Percentiles rank a stretch among this genome's conserved stretches.
Conservation (phyloP, 805 yeast species). For the Pichia membranifaciens region DNA sequence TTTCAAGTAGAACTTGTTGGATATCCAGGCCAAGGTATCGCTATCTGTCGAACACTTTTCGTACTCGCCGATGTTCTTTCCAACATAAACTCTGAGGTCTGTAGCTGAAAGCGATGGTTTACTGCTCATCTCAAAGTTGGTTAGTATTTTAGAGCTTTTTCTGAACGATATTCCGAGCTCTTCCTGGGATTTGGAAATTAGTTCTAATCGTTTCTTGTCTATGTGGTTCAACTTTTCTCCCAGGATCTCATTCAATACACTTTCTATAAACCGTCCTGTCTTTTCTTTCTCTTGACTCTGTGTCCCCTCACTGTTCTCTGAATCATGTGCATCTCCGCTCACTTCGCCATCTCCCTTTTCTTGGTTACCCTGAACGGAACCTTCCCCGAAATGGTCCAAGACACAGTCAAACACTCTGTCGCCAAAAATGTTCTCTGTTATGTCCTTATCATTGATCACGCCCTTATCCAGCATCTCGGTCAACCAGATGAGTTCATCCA, state of each 20-base stretch:
- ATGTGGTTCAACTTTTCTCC: not conserved
- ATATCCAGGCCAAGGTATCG: slow-evolving; percentile 13
- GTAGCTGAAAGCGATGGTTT: not conserved
- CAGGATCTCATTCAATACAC: slow-evolving; percentile 2
- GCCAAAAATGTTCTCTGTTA: slow-evolving; percentile 16
- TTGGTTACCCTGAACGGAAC: slow-evolving; percentile 5
- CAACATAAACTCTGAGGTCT: slow-evolving; percentile 11
- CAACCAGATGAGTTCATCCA: slow-evolving; percentile 23
- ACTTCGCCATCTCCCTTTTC: not conserved
- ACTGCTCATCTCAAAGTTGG: slow-evolving; percentile 22
- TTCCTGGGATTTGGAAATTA: slow-evolving; percentile 20
- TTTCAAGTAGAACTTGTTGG: slow-evolving; percentile 28
- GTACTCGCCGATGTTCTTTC: slow-evolving; percentile 12
- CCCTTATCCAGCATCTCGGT: slow-evolving; percentile 3
- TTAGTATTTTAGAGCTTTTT: slow-evolving; percentile 22
- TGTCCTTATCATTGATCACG: slow-evolving; percentile 10
- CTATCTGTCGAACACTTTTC: slow-evolving; percentile 10
- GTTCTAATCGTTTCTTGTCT: slow-evolving; percentile 6
- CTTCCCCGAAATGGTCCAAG: not conserved
- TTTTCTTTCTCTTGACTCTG: not conserved
- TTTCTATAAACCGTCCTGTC: not conserved
- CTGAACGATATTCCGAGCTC: slow-evolving; percentile 28
- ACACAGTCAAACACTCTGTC: slow-evolving; percentile 3
- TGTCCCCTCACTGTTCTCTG: not conserved
- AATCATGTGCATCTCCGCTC: not conserved